These are phyloP conservation scores for Melaleuca alternifolia DNA, from an alignment of 345 rosid species.

Conservation along the genomic window DNA sequence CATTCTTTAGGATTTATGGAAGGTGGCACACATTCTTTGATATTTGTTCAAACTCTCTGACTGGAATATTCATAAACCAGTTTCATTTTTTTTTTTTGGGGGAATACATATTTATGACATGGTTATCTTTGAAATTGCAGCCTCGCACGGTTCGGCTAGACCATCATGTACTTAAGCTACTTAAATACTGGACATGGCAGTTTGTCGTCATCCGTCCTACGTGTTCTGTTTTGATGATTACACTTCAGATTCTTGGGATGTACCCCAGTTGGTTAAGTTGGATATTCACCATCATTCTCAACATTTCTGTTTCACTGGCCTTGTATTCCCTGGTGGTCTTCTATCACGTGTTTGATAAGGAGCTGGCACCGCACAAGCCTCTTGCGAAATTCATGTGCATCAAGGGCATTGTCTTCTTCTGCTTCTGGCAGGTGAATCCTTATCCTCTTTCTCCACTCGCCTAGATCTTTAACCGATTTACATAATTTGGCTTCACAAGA, in stretches of 20 bases:
- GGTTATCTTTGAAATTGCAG: slow-evolving; percentile 29
- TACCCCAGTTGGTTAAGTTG: slow-evolving; percentile 96
- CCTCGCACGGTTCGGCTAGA: slow-evolving; percentile 64
- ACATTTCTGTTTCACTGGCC: slow-evolving; percentile 81
- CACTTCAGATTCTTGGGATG: slow-evolving; percentile 45
- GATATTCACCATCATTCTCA: slow-evolving; percentile 83
- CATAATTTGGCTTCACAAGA: not conserved
- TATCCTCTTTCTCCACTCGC: not conserved
- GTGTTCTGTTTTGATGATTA: slow-evolving; percentile 79
- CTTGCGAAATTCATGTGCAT: slow-evolving; percentile 96
- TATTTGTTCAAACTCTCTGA: not conserved
- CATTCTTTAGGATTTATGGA: not conserved
- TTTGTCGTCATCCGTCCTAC: slow-evolving; percentile 77
- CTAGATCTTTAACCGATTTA: not conserved
- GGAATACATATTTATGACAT: not conserved
- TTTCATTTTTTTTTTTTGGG: not conserved
- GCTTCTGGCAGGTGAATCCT: slow-evolving; percentile 92
- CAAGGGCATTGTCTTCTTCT: slow-evolving; percentile 95
- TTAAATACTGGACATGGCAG: slow-evolving; percentile 98
- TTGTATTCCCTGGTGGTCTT: slow-evolving; percentile 75
- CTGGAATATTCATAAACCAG: not conserved
- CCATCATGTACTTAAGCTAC: slow-evolving; percentile 56
- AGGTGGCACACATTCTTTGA: not conserved
- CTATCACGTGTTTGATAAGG: slow-evolving; percentile 94
- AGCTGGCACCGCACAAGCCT: slow-evolving; percentile 85